A percentile compares a stretch with the other conserved stretches of the same genome.
These are phyloP conservation scores for Serendipita sp. DNA, from an alignment of 768 basidiomycete genomes.

Conservation along the genomic window DNA sequence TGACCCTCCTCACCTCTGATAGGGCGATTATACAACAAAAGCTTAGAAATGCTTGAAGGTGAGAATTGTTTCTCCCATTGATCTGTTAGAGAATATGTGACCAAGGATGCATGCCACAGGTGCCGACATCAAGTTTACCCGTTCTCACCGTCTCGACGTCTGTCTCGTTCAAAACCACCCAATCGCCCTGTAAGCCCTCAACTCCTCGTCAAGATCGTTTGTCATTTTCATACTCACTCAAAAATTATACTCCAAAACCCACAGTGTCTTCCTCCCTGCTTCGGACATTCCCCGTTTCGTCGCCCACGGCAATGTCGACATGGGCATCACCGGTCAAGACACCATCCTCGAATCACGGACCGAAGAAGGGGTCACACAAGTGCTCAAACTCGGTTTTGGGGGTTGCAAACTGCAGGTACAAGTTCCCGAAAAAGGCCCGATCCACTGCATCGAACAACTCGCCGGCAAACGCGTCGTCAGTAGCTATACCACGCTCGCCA, in stretches of 20 bases:
- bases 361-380: slow-evolving; percentile 59
- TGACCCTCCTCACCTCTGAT: no score
- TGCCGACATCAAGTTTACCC: slow-evolving; percentile 89
- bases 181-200: slow-evolving; percentile 67
- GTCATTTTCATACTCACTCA: background rate
- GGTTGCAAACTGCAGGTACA: slow-evolving; percentile 77
- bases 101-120: slow-evolving; percentile 30
- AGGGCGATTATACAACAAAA: slow-evolving; percentile 88
- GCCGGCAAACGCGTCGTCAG: slow-evolving; percentile 89
- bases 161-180: slow-evolving; percentile 86
- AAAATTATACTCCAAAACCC: background rate
- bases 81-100: no score
- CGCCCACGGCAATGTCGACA: slow-evolving; percentile 88
- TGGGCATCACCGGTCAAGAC: slow-evolving; percentile 97
- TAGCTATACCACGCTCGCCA: slow-evolving; percentile 81
- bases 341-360: slow-evolving; percentile 85
- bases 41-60: slow-evolving; percentile 73
- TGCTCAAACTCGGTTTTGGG: slow-evolving; percentile 77
- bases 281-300: slow-evolving; percentile 97
- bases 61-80: slow-evolving; percentile 14
- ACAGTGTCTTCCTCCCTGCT: slow-evolving; percentile 90
- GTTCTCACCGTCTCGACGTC: slow-evolving; percentile 78
- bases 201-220: background rate
- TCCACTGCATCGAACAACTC: slow-evolving; percentile 62
- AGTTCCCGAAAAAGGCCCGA: slow-evolving; percentile 60